A percentile compares a stretch with the other conserved stretches of the same genome.
Evolutionary conservation across 441 rosid genomes (phyloP).

Genomic region (Breynia disticha): DNA sequence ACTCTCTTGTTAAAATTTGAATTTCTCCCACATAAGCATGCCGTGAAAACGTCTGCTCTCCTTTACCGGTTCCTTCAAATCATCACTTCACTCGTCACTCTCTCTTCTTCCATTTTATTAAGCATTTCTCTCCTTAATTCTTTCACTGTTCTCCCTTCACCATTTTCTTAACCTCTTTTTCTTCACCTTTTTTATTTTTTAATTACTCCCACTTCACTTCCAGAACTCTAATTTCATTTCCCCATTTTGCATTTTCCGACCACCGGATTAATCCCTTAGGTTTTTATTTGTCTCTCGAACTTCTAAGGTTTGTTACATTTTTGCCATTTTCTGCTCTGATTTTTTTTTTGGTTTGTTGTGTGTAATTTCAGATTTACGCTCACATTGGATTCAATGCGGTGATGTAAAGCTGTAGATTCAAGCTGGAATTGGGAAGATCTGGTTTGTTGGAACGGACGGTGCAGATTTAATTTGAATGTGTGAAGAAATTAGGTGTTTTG

Average conservation of each 20-base stretch:
- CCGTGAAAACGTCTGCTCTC: constrained; percentile 9
- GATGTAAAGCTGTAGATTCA: background rate
- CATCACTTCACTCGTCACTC: background rate
- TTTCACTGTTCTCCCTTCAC: too few relatives aligned
- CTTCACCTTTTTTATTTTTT: too few relatives aligned
- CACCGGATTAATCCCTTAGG: too few relatives aligned
- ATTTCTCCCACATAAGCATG: background rate
- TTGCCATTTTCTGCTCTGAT: too few relatives aligned
- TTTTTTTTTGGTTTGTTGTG: background rate
- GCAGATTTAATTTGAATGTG: constrained; percentile 13
- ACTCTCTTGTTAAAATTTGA: too few relatives aligned
- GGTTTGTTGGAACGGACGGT: background rate
- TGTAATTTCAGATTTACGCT: background rate
- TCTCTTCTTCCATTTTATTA: background rate
- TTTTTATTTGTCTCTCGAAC: too few relatives aligned
- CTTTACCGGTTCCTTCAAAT: background rate
- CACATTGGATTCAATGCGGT: background rate
- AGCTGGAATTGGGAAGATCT: background rate
- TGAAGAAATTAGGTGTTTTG: background rate
- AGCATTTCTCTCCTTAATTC: background rate
- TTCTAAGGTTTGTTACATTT: too few relatives aligned
- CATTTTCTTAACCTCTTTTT: too few relatives aligned
- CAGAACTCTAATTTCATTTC: background rate
- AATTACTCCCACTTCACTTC: background rate
- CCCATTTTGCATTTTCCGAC: background rate